Evolutionary conservation across 2,329 filamentous ascomycete species (phyloP).

Genomic region (Colletotrichum gloeosporioides): DNA sequence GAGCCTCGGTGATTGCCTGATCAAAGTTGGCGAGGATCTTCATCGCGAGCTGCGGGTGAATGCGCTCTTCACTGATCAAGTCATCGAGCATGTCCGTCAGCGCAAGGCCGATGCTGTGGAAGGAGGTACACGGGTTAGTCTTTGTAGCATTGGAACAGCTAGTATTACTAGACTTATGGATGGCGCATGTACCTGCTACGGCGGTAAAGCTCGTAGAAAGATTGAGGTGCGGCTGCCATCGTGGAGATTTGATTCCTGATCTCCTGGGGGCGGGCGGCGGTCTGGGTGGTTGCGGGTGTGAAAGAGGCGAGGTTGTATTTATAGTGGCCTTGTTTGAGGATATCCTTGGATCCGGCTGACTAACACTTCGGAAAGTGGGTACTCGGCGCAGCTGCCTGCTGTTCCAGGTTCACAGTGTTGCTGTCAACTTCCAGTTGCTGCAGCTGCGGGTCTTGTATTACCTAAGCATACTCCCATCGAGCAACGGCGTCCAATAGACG

Average conservation of each 20-base stretch:
- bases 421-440: not conserved
- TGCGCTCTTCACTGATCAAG: slow-evolving; percentile 90
- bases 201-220: slow-evolving; percentile 94
- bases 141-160: slow-evolving; percentile 24
- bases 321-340: slow-evolving; percentile 22
- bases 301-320: slow-evolving; percentile 18
- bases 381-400: not conserved
- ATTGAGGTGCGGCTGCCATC: slow-evolving; percentile 59
- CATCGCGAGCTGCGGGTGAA: slow-evolving; percentile 98
- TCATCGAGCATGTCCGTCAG: slow-evolving; percentile 97
- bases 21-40: slow-evolving; percentile 97
- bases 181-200: slow-evolving; percentile 82
- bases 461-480: not conserved
- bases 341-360: slow-evolving; percentile 27
- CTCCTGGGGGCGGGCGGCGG: slow-evolving; percentile 8
- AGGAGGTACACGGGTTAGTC: slow-evolving; percentile 18
- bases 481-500: not conserved
- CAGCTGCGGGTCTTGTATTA: not conserved
- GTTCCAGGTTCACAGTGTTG: not conserved
- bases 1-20: slow-evolving; percentile 86
- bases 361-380: slow-evolving; percentile 25
- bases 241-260: slow-evolving; percentile 23
- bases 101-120: slow-evolving; percentile 82
- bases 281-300: slow-evolving; percentile 12
- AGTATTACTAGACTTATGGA: slow-evolving; percentile 33